Conservation (phyloP, 768 basidiomycete genomes). For the Trametes cingulata region DNA sequence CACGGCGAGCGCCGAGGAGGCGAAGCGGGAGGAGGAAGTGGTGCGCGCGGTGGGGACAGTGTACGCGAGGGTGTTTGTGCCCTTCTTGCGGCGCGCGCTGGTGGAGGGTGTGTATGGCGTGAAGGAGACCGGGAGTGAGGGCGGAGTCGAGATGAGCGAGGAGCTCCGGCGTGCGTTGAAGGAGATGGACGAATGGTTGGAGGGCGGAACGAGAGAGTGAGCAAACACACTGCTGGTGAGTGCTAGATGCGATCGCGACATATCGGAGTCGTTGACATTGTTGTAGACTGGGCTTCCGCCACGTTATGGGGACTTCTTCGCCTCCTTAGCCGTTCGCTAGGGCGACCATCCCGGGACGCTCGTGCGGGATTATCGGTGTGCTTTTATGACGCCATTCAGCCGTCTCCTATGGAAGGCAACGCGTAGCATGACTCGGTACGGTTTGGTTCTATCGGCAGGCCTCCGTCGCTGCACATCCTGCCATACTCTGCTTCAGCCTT, state of each 20-base stretch:
- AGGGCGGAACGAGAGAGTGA: background rate
- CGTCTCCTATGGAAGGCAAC: no score
- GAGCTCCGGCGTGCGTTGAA: slow-evolving; percentile 8
- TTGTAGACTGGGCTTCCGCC: no score
- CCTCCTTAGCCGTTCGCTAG: no score
- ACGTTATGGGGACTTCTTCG: no score
- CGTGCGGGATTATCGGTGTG: no score
- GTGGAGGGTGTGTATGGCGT: slow-evolving; percentile 73
- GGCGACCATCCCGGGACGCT: no score
- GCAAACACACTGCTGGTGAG: background rate
- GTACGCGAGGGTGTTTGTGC: slow-evolving; percentile 64
- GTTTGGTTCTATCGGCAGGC: no score
- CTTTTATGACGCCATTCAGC: no score
- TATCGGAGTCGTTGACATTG: no score
- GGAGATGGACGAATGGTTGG: background rate
- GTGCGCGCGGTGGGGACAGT: slow-evolving; percentile 52
- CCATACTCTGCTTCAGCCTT: background rate
- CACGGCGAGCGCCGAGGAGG: slow-evolving; percentile 29
- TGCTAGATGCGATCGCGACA: background rate
- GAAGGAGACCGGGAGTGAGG: slow-evolving; percentile 4
- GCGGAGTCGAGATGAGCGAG: background rate
- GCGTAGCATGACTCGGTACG: no score
- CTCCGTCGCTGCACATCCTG: no score
- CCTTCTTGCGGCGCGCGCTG: slow-evolving; percentile 68
- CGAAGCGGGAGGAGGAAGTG: slow-evolving; percentile 36